A percentile compares a stretch with the other conserved stretches of the same genome.
These are phyloP conservation scores for Stagonosporopsis rhizophila DNA, from an alignment of 2,329 filamentous ascomycete genomes.

Conservation along the genomic window DNA sequence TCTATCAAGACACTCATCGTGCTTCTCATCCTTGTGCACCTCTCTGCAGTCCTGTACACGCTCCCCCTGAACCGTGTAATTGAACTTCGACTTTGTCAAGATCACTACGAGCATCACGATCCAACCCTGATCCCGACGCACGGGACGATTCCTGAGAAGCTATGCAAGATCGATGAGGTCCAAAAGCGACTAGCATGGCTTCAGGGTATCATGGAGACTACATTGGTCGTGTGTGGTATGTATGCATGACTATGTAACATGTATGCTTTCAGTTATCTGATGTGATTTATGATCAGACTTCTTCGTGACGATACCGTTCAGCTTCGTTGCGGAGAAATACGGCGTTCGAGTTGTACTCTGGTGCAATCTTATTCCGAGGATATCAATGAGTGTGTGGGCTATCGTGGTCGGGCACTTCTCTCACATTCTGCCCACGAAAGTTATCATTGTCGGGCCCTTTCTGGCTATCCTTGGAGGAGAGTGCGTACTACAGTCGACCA, in stretches of 20 bases:
- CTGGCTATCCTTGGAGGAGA: slow-evolving; percentile 45
- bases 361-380: slow-evolving; percentile 43
- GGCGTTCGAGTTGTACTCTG: slow-evolving; percentile 40
- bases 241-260: slow-evolving; percentile 2
- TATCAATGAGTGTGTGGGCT: slow-evolving; percentile 41
- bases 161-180: slow-evolving; percentile 62
- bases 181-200: slow-evolving; percentile 62
- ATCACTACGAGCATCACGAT: slow-evolving; percentile 57
- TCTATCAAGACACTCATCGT: slow-evolving; percentile 39
- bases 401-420: slow-evolving; percentile 40
- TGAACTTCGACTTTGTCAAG: slow-evolving; percentile 53
- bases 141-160: slow-evolving; percentile 57
- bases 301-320: slow-evolving; percentile 46
- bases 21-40: slow-evolving; percentile 43
- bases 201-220: slow-evolving; percentile 55
- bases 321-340: slow-evolving; percentile 42
- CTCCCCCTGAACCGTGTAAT: slow-evolving; percentile 49
- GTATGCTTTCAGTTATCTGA: slow-evolving; percentile 16
- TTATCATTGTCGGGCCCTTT: slow-evolving; percentile 42
- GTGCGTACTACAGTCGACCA: slow-evolving; percentile 47
- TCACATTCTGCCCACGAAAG: slow-evolving; percentile 36
- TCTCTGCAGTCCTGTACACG: slow-evolving; percentile 44
- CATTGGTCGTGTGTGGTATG: slow-evolving; percentile 46
- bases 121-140: slow-evolving; percentile 45
- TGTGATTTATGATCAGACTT: slow-evolving; percentile 32